Base-by-base conservation (phyloP, 192 early-diverging fungal genomes). In the Podila minutissima region DNA sequence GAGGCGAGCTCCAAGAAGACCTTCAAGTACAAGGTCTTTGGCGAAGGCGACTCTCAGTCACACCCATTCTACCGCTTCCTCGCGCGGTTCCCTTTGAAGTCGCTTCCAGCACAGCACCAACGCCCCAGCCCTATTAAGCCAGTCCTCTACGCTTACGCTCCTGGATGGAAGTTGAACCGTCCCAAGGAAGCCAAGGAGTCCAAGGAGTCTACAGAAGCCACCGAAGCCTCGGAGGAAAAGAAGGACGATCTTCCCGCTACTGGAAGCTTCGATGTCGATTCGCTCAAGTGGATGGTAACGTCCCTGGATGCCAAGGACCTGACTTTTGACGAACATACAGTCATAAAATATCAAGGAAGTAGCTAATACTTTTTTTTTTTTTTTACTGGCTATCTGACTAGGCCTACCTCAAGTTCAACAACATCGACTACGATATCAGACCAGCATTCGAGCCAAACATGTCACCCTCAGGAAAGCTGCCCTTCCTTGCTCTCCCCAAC, bases 211-310 rank as follows among this genome's bases (percentile, higher is more conserved):
- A 13, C 31, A 50, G 22, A 46, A 26, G 37, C 32, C 20, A 50
- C 46, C 9, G 64, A 65, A 5, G 4, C 1, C 17, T 5, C 13
- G 9, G 35, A 26, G 19, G 62, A 33, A 24, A 35, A 24, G 20
- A 32, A 63, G 26, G 64, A 65, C 29, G 26, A 38, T 5, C 28
- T 5, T 11, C 9, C 32, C 8, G 51, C 32, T 8, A 19, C 69
- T 26, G 77, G 77, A 72, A 81, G 77, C 77, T 81, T 81, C 58
- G 77, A 81, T 46, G 77, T 69, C 5, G 77, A 81, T 38, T 81
- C 77, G 1, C 77, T 81, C 66, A 73, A 81, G 58, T 81, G 77
- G 77, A 81, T 81, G 77, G 77, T 61, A 73, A 64, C 60, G 19
- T 15, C 8, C 31, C 15, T 49, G n/a, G 19, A 28, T 15, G 46